Evolutionary conservation across 345 rosid species (phyloP).

Genomic region (Acer saccharum): DNA sequence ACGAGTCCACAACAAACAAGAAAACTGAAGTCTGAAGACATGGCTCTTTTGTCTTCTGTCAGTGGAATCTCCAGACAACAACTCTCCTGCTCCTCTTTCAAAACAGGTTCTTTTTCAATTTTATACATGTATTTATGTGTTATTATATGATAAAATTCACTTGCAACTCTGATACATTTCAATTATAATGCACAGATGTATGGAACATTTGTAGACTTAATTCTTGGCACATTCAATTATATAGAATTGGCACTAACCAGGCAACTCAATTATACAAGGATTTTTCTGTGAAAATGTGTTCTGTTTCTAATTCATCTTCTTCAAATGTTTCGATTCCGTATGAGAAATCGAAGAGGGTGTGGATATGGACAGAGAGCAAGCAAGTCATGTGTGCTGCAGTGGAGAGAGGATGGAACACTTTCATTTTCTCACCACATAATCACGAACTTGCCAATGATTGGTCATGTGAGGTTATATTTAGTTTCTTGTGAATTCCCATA

Average conservation of each 20-base stretch:
- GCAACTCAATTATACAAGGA: neutral
- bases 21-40: no score
- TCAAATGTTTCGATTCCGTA: slow-evolving; percentile 24
- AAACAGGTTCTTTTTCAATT: slow-evolving; percentile 21
- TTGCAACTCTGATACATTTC: neutral
- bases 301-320: slow-evolving; percentile 27
- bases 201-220: neutral
- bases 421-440: slow-evolving; percentile 50
- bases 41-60: neutral
- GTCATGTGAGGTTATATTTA: slow-evolving; percentile 55
- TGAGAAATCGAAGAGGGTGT: slow-evolving; percentile 59
- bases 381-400: slow-evolving; percentile 81
- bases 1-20: no score
- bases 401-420: slow-evolving; percentile 90
- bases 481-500: slow-evolving; percentile 3
- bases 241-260: neutral
- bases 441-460: slow-evolving; percentile 64
- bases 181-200: neutral
- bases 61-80: neutral
- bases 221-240: neutral
- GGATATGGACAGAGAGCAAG: slow-evolving; percentile 81
- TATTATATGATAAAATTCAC: neutral
- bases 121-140: neutral
- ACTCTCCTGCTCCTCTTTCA: neutral
- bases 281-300: slow-evolving; percentile 27